A percentile compares a stretch with the other conserved stretches of the same genome.
Evolutionary conservation across 2,329 filamentous ascomycete genomes (phyloP).

Genomic region (Epichloe coenophiala): DNA sequence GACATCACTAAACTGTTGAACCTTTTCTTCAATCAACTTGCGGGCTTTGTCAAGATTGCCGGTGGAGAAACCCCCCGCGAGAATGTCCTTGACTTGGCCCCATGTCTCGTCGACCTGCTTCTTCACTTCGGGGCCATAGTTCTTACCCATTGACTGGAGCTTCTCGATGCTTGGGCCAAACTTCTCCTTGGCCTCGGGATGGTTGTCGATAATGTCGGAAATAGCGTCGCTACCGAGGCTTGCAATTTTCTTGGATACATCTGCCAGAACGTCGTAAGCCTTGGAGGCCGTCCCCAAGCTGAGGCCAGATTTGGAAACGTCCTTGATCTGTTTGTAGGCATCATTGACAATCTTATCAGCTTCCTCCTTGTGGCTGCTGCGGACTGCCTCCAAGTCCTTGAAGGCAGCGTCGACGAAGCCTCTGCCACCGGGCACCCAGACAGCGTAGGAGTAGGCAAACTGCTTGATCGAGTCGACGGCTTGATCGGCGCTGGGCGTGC

Average conservation of each 20-base stretch:
- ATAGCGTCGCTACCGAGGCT: slow-evolving; percentile 49
- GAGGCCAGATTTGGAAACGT: slow-evolving; percentile 44
- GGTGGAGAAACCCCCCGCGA: slow-evolving; percentile 45
- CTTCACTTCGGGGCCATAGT: slow-evolving; percentile 64
- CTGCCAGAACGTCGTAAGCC: slow-evolving; percentile 48
- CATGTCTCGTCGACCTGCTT: slow-evolving; percentile 63
- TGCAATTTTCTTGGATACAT: slow-evolving; percentile 45
- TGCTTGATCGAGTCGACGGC: slow-evolving; percentile 52
- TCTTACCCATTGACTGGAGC: slow-evolving; percentile 54
- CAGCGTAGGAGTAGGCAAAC: slow-evolving; percentile 54
- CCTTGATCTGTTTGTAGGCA: slow-evolving; percentile 53
- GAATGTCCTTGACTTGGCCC: slow-evolving; percentile 49
- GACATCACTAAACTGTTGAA: slow-evolving; percentile 49
- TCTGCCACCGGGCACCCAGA: slow-evolving; percentile 57
- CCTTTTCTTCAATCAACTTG: slow-evolving; percentile 56
- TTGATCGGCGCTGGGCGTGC: slow-evolving; percentile 52
- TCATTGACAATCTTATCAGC: slow-evolving; percentile 55
- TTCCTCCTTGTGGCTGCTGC: slow-evolving; percentile 53
- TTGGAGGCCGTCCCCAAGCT: slow-evolving; percentile 48
- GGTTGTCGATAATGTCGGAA: slow-evolving; percentile 55
- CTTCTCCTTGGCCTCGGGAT: slow-evolving; percentile 60
- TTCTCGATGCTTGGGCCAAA: slow-evolving; percentile 54
- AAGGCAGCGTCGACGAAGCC: slow-evolving; percentile 57
- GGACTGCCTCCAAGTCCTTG: slow-evolving; percentile 55
- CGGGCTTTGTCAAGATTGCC: slow-evolving; percentile 40